Conservation (phyloP, 495 filamentous ascomycete species). For the Penicillium alfredii region DNA sequence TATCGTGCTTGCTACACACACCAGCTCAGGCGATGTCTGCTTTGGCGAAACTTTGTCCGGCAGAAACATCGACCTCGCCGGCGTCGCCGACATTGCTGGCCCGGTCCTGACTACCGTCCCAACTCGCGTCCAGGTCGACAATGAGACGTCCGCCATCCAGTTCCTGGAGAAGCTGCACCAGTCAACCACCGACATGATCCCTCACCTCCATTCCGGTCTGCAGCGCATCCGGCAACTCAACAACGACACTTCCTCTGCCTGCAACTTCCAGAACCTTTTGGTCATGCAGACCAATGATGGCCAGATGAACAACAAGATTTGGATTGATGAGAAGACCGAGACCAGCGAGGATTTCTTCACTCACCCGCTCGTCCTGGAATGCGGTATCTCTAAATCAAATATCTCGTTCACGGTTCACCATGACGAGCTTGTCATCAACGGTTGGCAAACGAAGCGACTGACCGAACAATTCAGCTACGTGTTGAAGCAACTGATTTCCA, state of each 20-base stretch:
- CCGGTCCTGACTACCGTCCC: slow-evolving; percentile 51
- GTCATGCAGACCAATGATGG: slow-evolving; percentile 45
- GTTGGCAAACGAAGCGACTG: slow-evolving; percentile 31
- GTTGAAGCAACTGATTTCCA: slow-evolving; percentile 27
- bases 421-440: slow-evolving; percentile 33
- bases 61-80: slow-evolving; percentile 44
- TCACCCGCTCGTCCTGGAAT: slow-evolving; percentile 46
- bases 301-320: slow-evolving; percentile 28
- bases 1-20: slow-evolving; percentile 40
- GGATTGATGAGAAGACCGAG: slow-evolving; percentile 42
- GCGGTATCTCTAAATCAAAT: slow-evolving; percentile 25
- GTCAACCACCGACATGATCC: slow-evolving; percentile 42
- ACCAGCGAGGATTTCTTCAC: slow-evolving; percentile 43
- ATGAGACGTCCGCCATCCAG: slow-evolving; percentile 26
- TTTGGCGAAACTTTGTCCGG: slow-evolving; percentile 54
- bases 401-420: slow-evolving; percentile 31
- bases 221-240: slow-evolving; percentile 38
- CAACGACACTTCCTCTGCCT: slow-evolving; percentile 41
- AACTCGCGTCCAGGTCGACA: slow-evolving; percentile 38
- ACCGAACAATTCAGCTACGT: slow-evolving; percentile 30
- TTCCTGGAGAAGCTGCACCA: slow-evolving; percentile 41
- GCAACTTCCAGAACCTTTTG: slow-evolving; percentile 59
- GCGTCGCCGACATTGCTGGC: slow-evolving; percentile 46
- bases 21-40: slow-evolving; percentile 43
- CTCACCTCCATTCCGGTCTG: slow-evolving; percentile 43